Percentiles rank a stretch among this genome's conserved stretches.
phyloP scores from a whole-genome alignment of 1,284 basidiomycete species.

The Xanthoconium separans region DNA sequence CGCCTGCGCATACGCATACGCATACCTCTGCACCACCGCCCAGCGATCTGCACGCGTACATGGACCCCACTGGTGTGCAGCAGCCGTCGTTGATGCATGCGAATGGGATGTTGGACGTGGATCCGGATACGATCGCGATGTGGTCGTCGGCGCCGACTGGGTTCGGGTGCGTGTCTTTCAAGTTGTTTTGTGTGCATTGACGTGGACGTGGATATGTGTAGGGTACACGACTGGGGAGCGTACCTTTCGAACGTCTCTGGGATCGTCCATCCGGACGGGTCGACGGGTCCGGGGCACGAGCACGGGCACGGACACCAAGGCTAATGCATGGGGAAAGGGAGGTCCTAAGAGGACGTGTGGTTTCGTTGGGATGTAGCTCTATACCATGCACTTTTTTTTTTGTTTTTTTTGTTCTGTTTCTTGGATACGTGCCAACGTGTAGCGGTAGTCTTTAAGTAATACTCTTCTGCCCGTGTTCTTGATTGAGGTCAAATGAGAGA shows the following conservation, averaged over 20 bases:
- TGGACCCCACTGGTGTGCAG: slow-evolving; percentile 5
- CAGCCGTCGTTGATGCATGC: slow-evolving; percentile 6
- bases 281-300: neutral
- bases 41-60: slow-evolving; percentile 13
- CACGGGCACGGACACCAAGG: neutral
- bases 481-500: no score
- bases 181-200: no score
- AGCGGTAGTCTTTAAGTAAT: no score
- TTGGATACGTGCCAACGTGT: no score
- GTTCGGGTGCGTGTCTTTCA: slow-evolving; percentile 47
- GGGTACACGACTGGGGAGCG: slow-evolving; percentile 36
- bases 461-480: no score
- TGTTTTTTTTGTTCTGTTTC: no score
- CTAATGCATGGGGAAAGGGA: neutral
- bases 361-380: neutral
- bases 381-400: neutral
- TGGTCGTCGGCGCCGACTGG: slow-evolving; percentile 57
- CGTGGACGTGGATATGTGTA: slow-evolving; percentile 2
- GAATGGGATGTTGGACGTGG: slow-evolving; percentile 26
- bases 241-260: slow-evolving; percentile 35
- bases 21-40: neutral
- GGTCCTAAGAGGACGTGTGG: neutral
- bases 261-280: slow-evolving; percentile 14
- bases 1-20: neutral
- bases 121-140: slow-evolving; percentile 53